Base-by-base conservation (phyloP, 441 rosid species). In the Euphorbia corollata region DNA sequence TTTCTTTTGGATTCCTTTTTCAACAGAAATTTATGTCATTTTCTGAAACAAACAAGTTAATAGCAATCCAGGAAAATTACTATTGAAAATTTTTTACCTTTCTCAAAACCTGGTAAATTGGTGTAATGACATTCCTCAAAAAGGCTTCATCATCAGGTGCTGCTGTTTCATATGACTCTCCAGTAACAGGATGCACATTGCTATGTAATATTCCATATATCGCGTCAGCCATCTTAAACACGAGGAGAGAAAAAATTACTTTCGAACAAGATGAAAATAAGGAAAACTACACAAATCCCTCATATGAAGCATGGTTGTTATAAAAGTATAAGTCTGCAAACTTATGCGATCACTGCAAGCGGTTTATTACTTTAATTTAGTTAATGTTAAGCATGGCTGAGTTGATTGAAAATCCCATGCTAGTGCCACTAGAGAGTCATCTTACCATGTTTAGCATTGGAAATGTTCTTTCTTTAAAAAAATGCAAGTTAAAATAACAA, bases 1-100 rank as follows among this genome's bases (percentile, higher is more conserved):
- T 87, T 95, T 83, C 89, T 86, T 79, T 63, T 79, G 58, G 78
- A 90, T 86, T 95, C 98, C 99, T 95, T 77, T 76, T 81, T 70
- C 65, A 63, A 59, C 15, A 65, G 48, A 74, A 73, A 76, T 78
- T 48, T 74, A 53, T 67, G 75, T 66, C 69, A 63, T 60, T 63
- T 59, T 68, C 61, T 54, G 64, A 59, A 6, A 57, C 22, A 43
- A 58, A 59, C 30, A 65, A 2, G 11, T 20, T 22, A 8, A 61
- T 27, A 4, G 5, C 65, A 48, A 19, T 22, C 30, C 13, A 27
- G 32, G 32, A 32, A 45, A 10, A 66, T 50, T 51, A 38, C 32
- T 55, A 64, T 71, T 24, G 75, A 55, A 54, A 68, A 72, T 59
- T 5, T 2, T 5, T 41, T 85, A 95, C 99, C 98, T 84, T 84